Evolutionary conservation across 1,284 basidiomycete genomes (phyloP).

Genomic region (Sphaerobolus stellatus): DNA sequence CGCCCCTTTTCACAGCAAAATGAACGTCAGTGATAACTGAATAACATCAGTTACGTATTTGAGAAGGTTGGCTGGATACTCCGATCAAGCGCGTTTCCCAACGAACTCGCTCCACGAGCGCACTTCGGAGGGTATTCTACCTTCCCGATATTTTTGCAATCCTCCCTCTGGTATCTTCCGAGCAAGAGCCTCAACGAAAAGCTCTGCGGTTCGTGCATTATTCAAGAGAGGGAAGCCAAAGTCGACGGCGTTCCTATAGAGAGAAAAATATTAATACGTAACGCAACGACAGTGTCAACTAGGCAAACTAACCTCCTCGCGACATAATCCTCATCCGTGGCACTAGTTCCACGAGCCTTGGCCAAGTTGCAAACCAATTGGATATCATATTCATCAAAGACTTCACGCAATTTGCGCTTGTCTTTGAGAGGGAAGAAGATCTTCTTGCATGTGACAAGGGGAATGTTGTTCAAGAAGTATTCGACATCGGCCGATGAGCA

Average conservation of each 20-base stretch:
- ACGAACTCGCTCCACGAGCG: slow-evolving; percentile 89
- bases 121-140: slow-evolving; percentile 91
- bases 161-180: slow-evolving; percentile 88
- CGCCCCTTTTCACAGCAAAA: neutral
- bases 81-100: slow-evolving; percentile 61
- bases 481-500: slow-evolving; percentile 84
- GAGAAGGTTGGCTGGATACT: no score
- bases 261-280: slow-evolving; percentile 10
- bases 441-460: slow-evolving; percentile 78
- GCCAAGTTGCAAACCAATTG: slow-evolving; percentile 95
- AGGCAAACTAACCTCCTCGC: slow-evolving; percentile 66
- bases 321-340: slow-evolving; percentile 94
- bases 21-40: no score
- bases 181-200: slow-evolving; percentile 89
- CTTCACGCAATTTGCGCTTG: slow-evolving; percentile 92
- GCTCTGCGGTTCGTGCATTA: slow-evolving; percentile 84
- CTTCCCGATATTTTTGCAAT: slow-evolving; percentile 82
- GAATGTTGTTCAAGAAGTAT: slow-evolving; percentile 78
- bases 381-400: slow-evolving; percentile 94
- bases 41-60: no score
- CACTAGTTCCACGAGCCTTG: slow-evolving; percentile 73
- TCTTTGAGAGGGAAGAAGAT: slow-evolving; percentile 98
- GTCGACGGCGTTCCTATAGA: slow-evolving; percentile 81
- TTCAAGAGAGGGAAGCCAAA: slow-evolving; percentile 90
- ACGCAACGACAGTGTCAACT: neutral